Base-by-base conservation (phyloP, 179 eudicot species). In the Corrigiola litoralis region DNA sequence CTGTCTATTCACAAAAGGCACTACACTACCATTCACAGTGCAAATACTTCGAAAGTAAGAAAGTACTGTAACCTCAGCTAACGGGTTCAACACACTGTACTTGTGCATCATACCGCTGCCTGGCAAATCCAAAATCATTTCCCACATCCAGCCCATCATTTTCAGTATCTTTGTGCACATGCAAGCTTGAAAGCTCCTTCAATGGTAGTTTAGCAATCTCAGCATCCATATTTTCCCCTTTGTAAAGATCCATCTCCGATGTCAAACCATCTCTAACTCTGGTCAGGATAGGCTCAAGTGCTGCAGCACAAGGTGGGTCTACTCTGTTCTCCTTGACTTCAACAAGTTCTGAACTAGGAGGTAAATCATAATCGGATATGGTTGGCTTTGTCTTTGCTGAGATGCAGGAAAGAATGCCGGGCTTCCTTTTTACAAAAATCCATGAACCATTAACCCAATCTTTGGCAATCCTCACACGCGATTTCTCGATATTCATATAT, bases 381-480 rank as follows among this genome's bases (percentile, higher is more conserved):
- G 20, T 44, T 2, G 60, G 63, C 24, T 24, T 62, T 53, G 59
- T 25, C 62, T 33, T 65, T 8, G 75, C 65, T 18, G 75, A 50
- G 60, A 80, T 61, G 69, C 44, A 60, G 18, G 69, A 51, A 25
- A 61, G 72, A 27, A 76, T 54, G 52, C 81, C 81, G 29, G 72
- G 76, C 52, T 72, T 75, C 23, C 67, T 58, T 59, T 72, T 79
- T 25, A 79, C 64, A 34, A 58, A 60, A 10, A 84, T 69, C 86
- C 89, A 84, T 44, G 48, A 71, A 31, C 76, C 65, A 63, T 46
- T 71, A 34, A 79, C 50, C 84, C 84, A 81, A 57, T 81, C 89
- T 77, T 68, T 84, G 63, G 82, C 75, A 2, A 7, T 52, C 69
- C 86, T 71, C 10, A 63, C 53, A 27, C 75, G 51, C 31, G 79